Conservation (phyloP, 164 flowering plant genomes). For the Umbilicus rupestris region DNA sequence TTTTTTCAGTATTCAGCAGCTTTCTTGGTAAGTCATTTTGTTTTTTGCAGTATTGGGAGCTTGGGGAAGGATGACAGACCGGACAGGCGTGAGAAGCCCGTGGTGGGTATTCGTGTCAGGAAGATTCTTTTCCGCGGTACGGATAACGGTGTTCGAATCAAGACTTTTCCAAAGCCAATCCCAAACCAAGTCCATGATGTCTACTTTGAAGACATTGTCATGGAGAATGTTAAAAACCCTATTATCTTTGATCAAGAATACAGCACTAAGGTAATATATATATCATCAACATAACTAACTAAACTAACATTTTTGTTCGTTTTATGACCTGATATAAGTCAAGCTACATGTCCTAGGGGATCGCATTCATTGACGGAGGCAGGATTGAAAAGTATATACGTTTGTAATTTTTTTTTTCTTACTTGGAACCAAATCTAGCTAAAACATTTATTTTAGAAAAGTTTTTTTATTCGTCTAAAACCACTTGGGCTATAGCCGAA, state of each 20-base stretch:
- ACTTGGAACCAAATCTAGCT: too few species aligned
- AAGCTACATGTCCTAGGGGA: too few species aligned
- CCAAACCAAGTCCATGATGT: slow-evolving; percentile 10
- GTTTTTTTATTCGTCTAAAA: too few species aligned
- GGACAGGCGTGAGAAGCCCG: slow-evolving; percentile 13
- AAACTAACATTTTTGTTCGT: neutral
- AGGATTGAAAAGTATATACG: too few species aligned
- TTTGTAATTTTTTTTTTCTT: too few species aligned
- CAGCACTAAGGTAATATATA: slow-evolving; percentile 14
- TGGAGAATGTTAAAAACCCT: slow-evolving; percentile 20
- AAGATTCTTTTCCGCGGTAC: slow-evolving; percentile 20
- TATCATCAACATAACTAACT: neutral
- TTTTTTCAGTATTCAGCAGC: neutral
- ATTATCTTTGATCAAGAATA: slow-evolving; percentile 30
- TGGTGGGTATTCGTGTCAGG: slow-evolving; percentile 11
- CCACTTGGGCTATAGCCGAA: too few species aligned
- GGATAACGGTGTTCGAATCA: slow-evolving; percentile 23
- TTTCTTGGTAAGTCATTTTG: neutral
- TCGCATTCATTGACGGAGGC: too few species aligned
- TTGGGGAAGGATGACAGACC: slow-evolving; percentile 18
- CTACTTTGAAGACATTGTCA: slow-evolving; percentile 14
- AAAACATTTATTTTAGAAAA: too few species aligned
- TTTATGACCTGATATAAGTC: too few species aligned
- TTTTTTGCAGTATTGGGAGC: slow-evolving; percentile 23
- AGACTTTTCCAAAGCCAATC: slow-evolving; percentile 18